Percentiles rank a stretch among this genome's conserved stretches.
Conservation (phyloP, 116 monocot genomes). For the Posidonia oceanica region DNA sequence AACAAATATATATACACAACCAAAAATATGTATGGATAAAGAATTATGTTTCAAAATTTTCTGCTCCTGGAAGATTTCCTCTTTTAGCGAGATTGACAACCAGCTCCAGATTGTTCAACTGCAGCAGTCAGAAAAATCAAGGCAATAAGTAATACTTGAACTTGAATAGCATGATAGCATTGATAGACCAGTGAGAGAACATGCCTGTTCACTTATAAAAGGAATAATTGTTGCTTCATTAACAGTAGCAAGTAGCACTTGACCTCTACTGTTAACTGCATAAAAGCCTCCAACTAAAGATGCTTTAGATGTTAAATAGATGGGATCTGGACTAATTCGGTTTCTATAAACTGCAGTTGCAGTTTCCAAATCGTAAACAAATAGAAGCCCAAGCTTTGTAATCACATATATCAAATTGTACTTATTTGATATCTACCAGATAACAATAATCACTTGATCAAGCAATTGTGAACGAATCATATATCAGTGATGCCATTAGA, state of each 20-base stretch:
- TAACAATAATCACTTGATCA: neutral
- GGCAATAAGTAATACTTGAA: neutral
- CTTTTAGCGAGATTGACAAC: conserved; percentile 96
- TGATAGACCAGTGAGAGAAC: neutral
- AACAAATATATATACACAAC: neutral
- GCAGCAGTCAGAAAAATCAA: conserved; percentile 8
- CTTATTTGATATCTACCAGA: conserved; percentile 77
- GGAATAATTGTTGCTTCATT: conserved; percentile 74
- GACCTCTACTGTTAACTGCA: conserved; percentile 87
- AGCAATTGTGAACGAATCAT: neutral
- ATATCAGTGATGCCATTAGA: too few species aligned
- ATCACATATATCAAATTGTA: conserved; percentile 92
- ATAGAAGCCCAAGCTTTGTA: conserved; percentile 92
- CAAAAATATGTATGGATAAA: neutral
- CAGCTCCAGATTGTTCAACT: conserved; percentile 98
- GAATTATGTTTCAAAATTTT: conserved; percentile 26
- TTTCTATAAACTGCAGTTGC: conserved; percentile 94
- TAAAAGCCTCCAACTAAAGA: conserved; percentile 84
- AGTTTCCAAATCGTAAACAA: conserved; percentile 96
- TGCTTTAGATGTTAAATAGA: conserved; percentile 90
- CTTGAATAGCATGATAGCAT: neutral
- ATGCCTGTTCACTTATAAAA: conserved; percentile 26
- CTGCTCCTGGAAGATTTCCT: conserved; percentile 96
- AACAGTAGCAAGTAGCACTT: conserved; percentile 89
- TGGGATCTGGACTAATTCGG: conserved; percentile 94